Conservation (phyloP, 495 filamentous ascomycete species). For the Podospora fimiseda region DNA sequence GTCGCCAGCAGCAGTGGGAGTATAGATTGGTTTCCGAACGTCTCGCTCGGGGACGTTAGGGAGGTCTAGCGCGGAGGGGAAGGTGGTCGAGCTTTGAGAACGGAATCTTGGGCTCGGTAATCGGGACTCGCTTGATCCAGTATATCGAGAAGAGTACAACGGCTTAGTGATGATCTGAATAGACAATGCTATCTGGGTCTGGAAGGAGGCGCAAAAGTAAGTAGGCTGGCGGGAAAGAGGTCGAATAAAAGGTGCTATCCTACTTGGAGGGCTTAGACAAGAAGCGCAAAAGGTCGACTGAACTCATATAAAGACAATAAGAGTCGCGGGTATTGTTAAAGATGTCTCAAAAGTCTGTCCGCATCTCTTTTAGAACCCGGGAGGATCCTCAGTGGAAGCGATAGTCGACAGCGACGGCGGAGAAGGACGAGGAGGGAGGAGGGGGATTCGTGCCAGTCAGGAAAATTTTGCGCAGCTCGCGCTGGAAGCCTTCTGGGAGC, state of each 20-base stretch:
- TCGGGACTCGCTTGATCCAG: constrained; percentile 44
- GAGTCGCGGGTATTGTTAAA: background rate
- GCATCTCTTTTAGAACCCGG: background rate
- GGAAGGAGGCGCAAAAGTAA: too few relatives aligned
- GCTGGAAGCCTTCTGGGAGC: constrained; percentile 21
- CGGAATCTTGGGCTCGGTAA: constrained; percentile 72
- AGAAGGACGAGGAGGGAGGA: background rate
- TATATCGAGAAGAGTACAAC: constrained; percentile 10
- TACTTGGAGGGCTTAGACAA: constrained; percentile 95
- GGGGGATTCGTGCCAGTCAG: too few relatives aligned
- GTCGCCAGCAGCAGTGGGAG: constrained; percentile 49
- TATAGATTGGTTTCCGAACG: constrained; percentile 38
- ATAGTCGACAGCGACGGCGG: background rate
- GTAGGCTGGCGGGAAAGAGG: too few relatives aligned
- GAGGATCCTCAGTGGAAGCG: background rate
- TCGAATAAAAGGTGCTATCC: constrained; percentile 64
- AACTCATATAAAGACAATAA: constrained; percentile 56
- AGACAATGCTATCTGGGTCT: background rate
- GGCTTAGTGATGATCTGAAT: background rate
- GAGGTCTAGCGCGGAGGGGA: constrained; percentile 75
- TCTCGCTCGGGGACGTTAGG: constrained; percentile 67
- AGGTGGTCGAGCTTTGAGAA: constrained; percentile 73
- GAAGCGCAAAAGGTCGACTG: constrained; percentile 86
- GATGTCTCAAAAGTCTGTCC: background rate
- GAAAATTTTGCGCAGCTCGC: background rate